Conservation (phyloP, 441 rosid genomes). For the Populus hybrid region DNA sequence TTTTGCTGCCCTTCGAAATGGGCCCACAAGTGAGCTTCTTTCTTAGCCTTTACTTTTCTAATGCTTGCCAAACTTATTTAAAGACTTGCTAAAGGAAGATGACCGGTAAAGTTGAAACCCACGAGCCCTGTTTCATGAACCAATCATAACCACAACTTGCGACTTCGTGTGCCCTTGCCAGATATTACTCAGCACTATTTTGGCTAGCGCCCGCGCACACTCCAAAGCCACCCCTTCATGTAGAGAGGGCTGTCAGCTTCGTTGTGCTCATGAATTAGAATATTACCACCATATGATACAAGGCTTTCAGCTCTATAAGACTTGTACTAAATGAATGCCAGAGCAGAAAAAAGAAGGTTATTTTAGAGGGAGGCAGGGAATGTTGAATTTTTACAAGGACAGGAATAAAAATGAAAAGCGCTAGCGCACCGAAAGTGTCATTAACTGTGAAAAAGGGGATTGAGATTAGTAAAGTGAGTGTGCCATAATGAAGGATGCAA, state of each 20-base stretch:
- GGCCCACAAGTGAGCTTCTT: constrained; percentile 45
- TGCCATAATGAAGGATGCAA: constrained; percentile 26
- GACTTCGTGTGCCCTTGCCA: constrained; percentile 18
- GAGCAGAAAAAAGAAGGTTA: neutral
- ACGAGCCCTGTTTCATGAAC: constrained; percentile 66
- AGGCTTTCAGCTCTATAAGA: neutral
- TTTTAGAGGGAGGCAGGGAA: neutral
- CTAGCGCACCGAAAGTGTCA: constrained; percentile 16
- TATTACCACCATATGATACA: neutral
- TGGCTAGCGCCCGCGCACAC: neutral
- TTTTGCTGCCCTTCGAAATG: constrained; percentile 36
- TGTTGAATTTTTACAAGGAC: neutral
- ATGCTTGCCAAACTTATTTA: constrained; percentile 22
- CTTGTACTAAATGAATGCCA: neutral
- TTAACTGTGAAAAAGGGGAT: constrained; percentile 8
- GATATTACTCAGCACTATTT: neutral
- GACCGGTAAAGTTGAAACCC: constrained; percentile 41
- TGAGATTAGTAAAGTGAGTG: constrained; percentile 1
- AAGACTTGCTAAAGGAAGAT: constrained; percentile 16
- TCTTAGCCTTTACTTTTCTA: constrained; percentile 43
- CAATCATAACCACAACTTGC: constrained; percentile 41
- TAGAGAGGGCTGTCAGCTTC: neutral
- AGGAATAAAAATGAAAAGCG: neutral
- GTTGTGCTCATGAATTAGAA: neutral
- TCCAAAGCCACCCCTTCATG: neutral